Conservation (phyloP, 352 stramenopile genomes). For the Aphanomyces stellatus region DNA sequence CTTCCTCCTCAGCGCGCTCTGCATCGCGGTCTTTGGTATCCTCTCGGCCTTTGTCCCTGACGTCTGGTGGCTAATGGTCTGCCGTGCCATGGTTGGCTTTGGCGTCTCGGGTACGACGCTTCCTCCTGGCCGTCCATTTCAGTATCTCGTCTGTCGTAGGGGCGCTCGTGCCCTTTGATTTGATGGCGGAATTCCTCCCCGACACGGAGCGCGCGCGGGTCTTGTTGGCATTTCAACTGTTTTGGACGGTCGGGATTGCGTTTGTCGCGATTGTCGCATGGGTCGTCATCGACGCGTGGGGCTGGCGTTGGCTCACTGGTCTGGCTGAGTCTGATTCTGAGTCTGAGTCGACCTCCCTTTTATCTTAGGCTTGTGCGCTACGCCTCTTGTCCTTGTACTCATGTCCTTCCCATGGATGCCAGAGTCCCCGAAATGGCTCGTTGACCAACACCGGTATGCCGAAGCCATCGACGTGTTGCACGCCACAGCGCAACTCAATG, state of each 20-base stretch:
- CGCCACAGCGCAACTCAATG: not conserved
- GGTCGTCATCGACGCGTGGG: conserved; percentile 9
- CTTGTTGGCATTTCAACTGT: conserved; percentile 15
- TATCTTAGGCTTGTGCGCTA: conserved; percentile 9
- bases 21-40: conserved; percentile 17
- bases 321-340: not conserved
- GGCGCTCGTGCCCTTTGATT: conserved; percentile 10
- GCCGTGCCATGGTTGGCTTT: conserved; percentile 14
- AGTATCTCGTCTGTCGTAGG: not conserved
- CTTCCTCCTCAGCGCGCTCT: conserved; percentile 13
- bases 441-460: conserved; percentile 9
- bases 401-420: conserved; percentile 19
- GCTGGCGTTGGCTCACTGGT: conserved; percentile 21
- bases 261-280: conserved; percentile 13
- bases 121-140: not conserved
- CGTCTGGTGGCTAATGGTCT: conserved; percentile 15
- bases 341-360: not conserved
- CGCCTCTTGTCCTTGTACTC: conserved; percentile 6
- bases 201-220: conserved; percentile 8
- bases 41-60: conserved; percentile 8
- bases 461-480: conserved; percentile 12
- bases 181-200: conserved; percentile 17
- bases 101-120: conserved; percentile 1
- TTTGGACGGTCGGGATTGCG: conserved; percentile 15
- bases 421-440: conserved; percentile 19